These are phyloP conservation scores for Globisporangium acanthophoron DNA, from an alignment of 352 stramenopile species.

Conservation along the genomic window DNA sequence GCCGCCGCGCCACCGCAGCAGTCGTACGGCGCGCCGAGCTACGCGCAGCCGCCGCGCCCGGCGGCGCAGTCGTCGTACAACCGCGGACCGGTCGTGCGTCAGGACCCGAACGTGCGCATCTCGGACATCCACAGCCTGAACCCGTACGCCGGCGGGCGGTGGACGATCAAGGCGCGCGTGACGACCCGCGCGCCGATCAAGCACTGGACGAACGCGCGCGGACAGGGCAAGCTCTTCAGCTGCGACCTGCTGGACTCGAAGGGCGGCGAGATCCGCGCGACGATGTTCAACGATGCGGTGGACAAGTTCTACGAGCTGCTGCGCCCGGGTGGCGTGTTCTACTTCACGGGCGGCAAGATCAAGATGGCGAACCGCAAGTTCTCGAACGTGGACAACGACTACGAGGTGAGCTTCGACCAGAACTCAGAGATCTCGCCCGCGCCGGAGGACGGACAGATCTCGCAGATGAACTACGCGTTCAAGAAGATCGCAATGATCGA, in stretches of 20 bases:
- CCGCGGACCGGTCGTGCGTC: slow-evolving; percentile 71
- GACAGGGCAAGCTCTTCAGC: slow-evolving; percentile 95
- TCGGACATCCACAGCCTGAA: slow-evolving; percentile 91
- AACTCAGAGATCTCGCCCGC: slow-evolving; percentile 92
- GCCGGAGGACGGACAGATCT: slow-evolving; percentile 87
- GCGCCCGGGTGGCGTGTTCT: slow-evolving; percentile 88
- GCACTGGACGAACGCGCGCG: slow-evolving; percentile 95
- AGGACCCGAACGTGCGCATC: slow-evolving; percentile 76
- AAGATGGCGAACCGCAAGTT: slow-evolving; percentile 98
- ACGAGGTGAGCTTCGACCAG: slow-evolving; percentile 97
- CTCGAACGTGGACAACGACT: slow-evolving; percentile 95
- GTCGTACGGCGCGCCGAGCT: slow-evolving; percentile 16
- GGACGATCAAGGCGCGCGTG: slow-evolving; percentile 96
- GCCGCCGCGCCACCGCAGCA: slow-evolving; percentile 2
- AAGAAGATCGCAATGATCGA: slow-evolving; percentile 94
- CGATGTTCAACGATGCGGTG: slow-evolving; percentile 98
- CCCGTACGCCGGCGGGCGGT: slow-evolving; percentile 91
- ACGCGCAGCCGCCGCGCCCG: slow-evolving; percentile 19
- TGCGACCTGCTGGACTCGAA: slow-evolving; percentile 94
- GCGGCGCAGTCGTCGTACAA: slow-evolving; percentile 40
- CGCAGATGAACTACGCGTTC: slow-evolving; percentile 90
- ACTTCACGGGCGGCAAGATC: slow-evolving; percentile 92
- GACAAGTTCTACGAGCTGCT: slow-evolving; percentile 96
- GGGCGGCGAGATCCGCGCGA: slow-evolving; percentile 95
- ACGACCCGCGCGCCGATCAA: slow-evolving; percentile 92